A percentile compares a stretch with the other conserved stretches of the same genome.
Evolutionary conservation across 768 basidiomycete genomes (phyloP).

Genomic region (Pleurotus tuoliensis): DNA sequence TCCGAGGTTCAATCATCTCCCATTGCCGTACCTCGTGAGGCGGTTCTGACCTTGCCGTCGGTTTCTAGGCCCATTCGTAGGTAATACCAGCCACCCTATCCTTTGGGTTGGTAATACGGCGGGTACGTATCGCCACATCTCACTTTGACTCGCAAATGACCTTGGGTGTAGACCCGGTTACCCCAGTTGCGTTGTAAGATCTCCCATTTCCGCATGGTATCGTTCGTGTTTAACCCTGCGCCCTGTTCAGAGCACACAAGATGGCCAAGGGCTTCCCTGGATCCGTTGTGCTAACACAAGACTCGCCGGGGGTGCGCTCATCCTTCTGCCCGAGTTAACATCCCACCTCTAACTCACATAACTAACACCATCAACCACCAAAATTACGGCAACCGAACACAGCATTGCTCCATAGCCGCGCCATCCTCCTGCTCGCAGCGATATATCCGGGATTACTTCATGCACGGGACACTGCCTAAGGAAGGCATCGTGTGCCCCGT

Average conservation of each 20-base stretch:
- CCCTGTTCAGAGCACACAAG: constrained; percentile 29
- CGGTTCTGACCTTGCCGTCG: not conserved
- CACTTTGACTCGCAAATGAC: not conserved
- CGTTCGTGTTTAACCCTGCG: not conserved
- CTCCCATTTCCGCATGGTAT: not conserved
- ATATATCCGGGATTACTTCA: constrained; percentile 36
- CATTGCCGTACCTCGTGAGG: not conserved
- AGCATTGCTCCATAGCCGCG: constrained; percentile 18
- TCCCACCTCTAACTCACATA: no score
- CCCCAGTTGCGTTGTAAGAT: constrained; percentile 23
- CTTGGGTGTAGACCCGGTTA: constrained; percentile 23
- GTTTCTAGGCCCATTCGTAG: constrained; percentile 28
- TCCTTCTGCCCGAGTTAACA: not conserved
- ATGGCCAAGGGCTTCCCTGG: constrained; percentile 30
- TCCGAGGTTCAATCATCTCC: constrained; percentile 11
- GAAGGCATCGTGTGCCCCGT: constrained; percentile 36
- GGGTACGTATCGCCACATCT: constrained; percentile 16
- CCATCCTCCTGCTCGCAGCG: constrained; percentile 20
- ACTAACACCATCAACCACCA: no score
- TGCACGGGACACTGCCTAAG: constrained; percentile 34
- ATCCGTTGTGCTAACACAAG: constrained; percentile 39
- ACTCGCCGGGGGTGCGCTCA: constrained; percentile 32
- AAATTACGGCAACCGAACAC: not conserved
- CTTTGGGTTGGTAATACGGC: constrained; percentile 37
- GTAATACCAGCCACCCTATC: constrained; percentile 34